A percentile compares a stretch with the other conserved stretches of the same genome.
Evolutionary conservation across 2,329 filamentous ascomycete genomes (phyloP).

Genomic region (Paradendryphiella salina): DNA sequence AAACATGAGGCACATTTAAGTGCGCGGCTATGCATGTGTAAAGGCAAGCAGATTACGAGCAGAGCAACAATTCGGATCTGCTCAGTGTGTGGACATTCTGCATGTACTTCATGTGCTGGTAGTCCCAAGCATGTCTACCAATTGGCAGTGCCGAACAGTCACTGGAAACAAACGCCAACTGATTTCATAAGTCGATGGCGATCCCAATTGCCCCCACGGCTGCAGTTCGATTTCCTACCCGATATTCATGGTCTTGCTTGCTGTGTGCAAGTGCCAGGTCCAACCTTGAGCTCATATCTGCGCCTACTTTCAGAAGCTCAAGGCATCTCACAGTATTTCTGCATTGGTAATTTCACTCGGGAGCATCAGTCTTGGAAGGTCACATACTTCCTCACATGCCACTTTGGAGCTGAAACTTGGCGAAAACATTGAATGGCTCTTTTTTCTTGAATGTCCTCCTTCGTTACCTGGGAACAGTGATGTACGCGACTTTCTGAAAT

Average conservation of each 20-base stretch:
- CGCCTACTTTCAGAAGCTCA: slow-evolving; percentile 13
- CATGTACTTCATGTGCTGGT: slow-evolving; percentile 58
- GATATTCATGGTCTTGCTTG: slow-evolving; percentile 1
- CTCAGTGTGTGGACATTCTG: slow-evolving; percentile 57
- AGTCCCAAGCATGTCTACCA: slow-evolving; percentile 58
- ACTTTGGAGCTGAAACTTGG: slow-evolving; percentile 50
- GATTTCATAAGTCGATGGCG: slow-evolving; percentile 52
- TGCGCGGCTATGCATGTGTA: slow-evolving; percentile 60
- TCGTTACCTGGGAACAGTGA: slow-evolving; percentile 46
- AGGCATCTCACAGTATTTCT: slow-evolving; percentile 18
- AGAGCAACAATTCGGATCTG: slow-evolving; percentile 53
- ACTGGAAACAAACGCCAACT: slow-evolving; percentile 45
- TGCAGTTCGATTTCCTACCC: slow-evolving; percentile 28
- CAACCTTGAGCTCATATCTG: slow-evolving; percentile 9
- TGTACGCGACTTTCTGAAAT: slow-evolving; percentile 48
- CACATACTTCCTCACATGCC: slow-evolving; percentile 47
- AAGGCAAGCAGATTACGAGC: slow-evolving; percentile 52
- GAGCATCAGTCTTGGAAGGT: slow-evolving; percentile 48
- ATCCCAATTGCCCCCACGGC: slow-evolving; percentile 23
- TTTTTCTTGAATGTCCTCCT: slow-evolving; percentile 51
- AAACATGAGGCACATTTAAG: slow-evolving; percentile 40
- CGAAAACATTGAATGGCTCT: slow-evolving; percentile 48
- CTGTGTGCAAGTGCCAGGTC: background rate
- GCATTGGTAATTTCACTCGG: slow-evolving; percentile 23
- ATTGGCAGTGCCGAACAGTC: slow-evolving; percentile 2